Conservation (phyloP, 2,329 filamentous ascomycete genomes). For the Neurospora sp. region DNA sequence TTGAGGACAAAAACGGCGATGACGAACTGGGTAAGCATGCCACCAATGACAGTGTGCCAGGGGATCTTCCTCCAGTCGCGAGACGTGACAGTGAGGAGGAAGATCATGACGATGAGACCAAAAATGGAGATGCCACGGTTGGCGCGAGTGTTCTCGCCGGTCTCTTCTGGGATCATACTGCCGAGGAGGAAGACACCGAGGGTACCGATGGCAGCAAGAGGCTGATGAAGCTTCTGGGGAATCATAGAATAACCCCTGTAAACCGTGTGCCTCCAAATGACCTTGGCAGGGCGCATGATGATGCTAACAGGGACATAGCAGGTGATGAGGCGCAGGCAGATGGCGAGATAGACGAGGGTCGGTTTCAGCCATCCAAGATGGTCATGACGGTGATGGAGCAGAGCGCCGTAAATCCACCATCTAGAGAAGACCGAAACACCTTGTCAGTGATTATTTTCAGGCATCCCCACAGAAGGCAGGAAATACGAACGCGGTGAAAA, state of each 20-base stretch:
- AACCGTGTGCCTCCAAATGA: conserved; percentile 14
- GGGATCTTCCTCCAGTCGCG: conserved; percentile 52
- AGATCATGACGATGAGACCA: conserved; percentile 64
- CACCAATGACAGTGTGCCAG: conserved; percentile 77
- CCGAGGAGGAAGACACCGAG: conserved; percentile 68
- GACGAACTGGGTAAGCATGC: conserved; percentile 82
- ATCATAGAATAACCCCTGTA: conserved; percentile 30
- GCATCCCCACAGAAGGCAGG: not conserved
- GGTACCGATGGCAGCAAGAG: conserved; percentile 53
- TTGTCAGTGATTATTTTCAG: not conserved
- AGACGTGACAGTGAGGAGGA: conserved; percentile 60
- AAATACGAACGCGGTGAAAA: conserved; percentile 15
- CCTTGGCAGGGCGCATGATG: conserved; percentile 11
- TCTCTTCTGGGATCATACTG: conserved; percentile 63
- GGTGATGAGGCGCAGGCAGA: conserved; percentile 11
- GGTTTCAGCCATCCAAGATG: conserved; percentile 18
- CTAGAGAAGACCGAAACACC: conserved; percentile 13
- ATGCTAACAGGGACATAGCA: conserved; percentile 8
- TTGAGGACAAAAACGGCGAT: conserved; percentile 82
- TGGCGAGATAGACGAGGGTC: conserved; percentile 14
- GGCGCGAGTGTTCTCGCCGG: conserved; percentile 63
- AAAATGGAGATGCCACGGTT: conserved; percentile 77
- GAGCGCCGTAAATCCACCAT: conserved; percentile 31
- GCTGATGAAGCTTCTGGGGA: conserved; percentile 55
- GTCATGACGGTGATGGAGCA: conserved; percentile 11